A percentile compares a stretch with the other conserved stretches of the same genome.
phyloP scores from a whole-genome alignment of 192 early-diverging fungal genomes.

The Geosiphon pyriformis region DNA sequence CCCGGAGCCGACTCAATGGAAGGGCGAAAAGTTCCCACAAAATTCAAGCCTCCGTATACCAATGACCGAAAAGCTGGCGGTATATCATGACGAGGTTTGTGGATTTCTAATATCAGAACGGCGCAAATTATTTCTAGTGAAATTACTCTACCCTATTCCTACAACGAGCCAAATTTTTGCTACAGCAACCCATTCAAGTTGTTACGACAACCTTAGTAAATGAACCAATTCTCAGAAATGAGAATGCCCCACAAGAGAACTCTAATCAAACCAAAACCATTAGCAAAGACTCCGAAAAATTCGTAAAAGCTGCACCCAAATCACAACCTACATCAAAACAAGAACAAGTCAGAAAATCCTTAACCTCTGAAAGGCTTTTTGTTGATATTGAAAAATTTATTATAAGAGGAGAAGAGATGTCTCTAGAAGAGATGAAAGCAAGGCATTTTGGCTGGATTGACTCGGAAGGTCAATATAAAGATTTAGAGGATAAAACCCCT shows the following conservation, averaged over 20 bases:
- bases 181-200: not conserved
- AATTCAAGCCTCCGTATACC: not conserved
- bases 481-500: no score
- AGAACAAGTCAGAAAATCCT: no score
- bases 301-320: no score
- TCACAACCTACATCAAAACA: no score
- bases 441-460: not conserved
- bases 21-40: constrained; percentile 43
- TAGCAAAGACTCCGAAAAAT: no score
- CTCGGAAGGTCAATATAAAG: no score
- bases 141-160: not conserved
- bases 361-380: constrained; percentile 4
- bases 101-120: no score
- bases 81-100: constrained; percentile 29
- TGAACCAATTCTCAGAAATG: not conserved
- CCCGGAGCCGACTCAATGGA: constrained; percentile 54
- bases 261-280: no score
- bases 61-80: constrained; percentile 20
- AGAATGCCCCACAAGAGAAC: not conserved
- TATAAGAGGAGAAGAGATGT: constrained; percentile 6
- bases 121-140: no score
- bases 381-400: constrained; percentile 12
- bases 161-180: not conserved
- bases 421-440: constrained; percentile 19
- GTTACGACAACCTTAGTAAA: not conserved